Base-by-base conservation (phyloP, 495 filamentous ascomycete genomes). In the Jackrogersella minutella region DNA sequence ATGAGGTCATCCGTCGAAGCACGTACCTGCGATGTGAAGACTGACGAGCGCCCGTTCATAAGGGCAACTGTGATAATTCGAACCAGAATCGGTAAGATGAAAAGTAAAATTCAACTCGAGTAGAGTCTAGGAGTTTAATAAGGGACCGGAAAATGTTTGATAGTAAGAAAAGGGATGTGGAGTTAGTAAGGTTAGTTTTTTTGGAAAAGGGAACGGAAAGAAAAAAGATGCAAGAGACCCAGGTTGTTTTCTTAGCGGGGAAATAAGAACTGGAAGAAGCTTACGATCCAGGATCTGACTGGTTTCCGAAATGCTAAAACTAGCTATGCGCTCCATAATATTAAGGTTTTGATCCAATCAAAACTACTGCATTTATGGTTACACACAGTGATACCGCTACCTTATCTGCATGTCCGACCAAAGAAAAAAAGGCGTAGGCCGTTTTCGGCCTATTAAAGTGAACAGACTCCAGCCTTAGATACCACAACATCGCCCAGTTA, bases 21-120 rank as follows among this genome's bases (percentile, higher is more conserved):
- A 78, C 86, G 65, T 92, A 96, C 92, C 91, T 97, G 93, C 81
- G 93, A 97, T 84, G 93, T 97, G 85, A 94, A 97, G 80, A 91
- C 86, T 76, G 93, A 93, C 80, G 88, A 84, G 87, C 88, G 88
- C 85, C 90, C 91, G 91, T 89, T 91, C 93, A 97, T 97, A 90
- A 90, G 90, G 85, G 90, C 90, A 72, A 79, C 68, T 77, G 68
- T 62, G 62, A 55, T 60, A 64, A 54, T 60, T 70, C 13, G 58
- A 70, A 71, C 64, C 73, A 71, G 65, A 61, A 62, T 47, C 13
- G 58, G 56, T 28, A 43, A 34, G 33, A 31, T 31, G 33, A 34
- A 43, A n/a, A 24, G 33, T 5, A 50, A 11, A n/a, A 31, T 14
- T 47, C 43, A 53, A 51, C 21, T 43, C 33, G 56, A 59, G 30